These are phyloP conservation scores for Eucalyptus cloeziana DNA, from an alignment of 345 rosid species.

Conservation along the genomic window DNA sequence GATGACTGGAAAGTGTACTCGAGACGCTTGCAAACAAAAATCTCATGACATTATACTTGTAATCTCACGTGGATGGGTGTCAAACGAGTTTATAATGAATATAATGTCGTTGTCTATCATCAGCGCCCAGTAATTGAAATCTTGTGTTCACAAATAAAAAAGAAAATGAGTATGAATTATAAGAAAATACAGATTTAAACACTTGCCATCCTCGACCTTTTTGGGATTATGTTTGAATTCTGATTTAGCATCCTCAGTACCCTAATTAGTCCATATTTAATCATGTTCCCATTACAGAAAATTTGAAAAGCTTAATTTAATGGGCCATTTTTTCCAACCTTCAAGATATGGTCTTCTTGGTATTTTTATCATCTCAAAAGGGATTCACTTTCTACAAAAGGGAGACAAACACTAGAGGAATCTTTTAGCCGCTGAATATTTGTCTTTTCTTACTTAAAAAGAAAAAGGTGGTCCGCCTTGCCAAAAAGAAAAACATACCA, in stretches of 20 bases:
- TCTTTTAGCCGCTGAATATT: neutral
- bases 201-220: neutral
- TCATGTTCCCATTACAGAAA: neutral
- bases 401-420: neutral
- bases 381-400: neutral
- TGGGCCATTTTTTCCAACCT: neutral
- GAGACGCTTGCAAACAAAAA: neutral
- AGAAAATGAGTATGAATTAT: neutral
- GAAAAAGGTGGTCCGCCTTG: neutral
- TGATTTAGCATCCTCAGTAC: neutral
- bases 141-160: neutral
- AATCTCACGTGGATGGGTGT: neutral
- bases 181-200: neutral
- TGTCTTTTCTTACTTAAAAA: neutral
- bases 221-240: neutral
- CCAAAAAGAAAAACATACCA: neutral
- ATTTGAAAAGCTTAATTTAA: neutral
- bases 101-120: neutral
- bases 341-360: neutral
- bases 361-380: neutral
- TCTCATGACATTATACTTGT: neutral
- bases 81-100: neutral
- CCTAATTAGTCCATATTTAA: neutral
- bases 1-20: neutral
- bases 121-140: accelerated